A percentile compares a stretch with the other conserved stretches of the same genome.
Conservation (phyloP, 495 filamentous ascomycete genomes). For the Hypomontagnella submonticulosa region DNA sequence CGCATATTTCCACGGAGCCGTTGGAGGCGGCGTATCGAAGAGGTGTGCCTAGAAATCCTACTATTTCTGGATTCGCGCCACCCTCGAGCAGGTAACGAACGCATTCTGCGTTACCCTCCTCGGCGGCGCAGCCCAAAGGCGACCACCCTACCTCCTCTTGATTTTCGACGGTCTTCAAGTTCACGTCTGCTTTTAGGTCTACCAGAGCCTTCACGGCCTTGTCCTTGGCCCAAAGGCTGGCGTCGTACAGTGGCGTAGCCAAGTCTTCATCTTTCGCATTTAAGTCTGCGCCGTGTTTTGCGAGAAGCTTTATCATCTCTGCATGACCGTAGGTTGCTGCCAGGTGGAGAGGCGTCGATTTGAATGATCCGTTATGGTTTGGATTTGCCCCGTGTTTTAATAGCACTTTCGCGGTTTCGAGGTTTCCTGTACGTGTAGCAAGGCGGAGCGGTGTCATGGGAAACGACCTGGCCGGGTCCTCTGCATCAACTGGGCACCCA, state of each 20-base stretch:
- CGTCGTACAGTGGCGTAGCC: not conserved
- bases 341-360: not conserved
- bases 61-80: slow-evolving; percentile 1
- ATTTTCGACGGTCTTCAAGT: not conserved
- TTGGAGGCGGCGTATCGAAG: slow-evolving; percentile 3
- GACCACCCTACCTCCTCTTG: not conserved
- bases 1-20: slow-evolving; percentile 1
- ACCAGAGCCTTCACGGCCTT: not conserved
- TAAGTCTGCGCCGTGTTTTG: not conserved
- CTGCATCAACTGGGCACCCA: not conserved
- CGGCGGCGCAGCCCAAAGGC: not conserved
- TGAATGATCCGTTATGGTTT: not conserved
- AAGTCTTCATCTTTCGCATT: not conserved
- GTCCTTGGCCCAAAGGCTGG: not conserved
- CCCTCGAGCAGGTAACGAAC: not conserved
- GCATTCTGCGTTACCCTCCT: not conserved
- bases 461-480: not conserved
- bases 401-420: slow-evolving; percentile 14
- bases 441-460: slow-evolving; percentile 2
- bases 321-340: slow-evolving; percentile 5
- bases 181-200: not conserved
- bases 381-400: slow-evolving; percentile 11
- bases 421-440: slow-evolving; percentile 6
- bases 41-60: not conserved
- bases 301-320: slow-evolving; percentile 8